Evolutionary conservation across 2,329 filamentous ascomycete genomes (phyloP), one percentile per base, ranked within the genome.

Genomic region (Fusarium guadeloupense): DNA sequence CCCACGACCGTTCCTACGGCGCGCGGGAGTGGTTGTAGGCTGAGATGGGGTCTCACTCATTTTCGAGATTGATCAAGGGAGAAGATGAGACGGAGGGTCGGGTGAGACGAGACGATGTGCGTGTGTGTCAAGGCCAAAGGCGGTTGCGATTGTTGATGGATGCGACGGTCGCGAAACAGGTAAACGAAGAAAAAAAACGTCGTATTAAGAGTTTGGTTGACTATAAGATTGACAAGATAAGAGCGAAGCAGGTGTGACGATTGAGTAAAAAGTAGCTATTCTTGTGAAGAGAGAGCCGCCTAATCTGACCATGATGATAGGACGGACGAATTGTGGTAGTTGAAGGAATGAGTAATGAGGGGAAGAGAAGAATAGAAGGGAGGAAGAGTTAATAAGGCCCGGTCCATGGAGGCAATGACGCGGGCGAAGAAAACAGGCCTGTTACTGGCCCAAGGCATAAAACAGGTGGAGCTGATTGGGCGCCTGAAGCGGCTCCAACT

Each of bases 1-100:
- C 66, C 70, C 77, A 71, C 70, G 80, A 75, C 65, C 78, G 69
- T 75, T 71, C 46, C 74, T 71, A 33, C 75, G 76, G 33, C 76
- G 76, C 33, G 69, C 70, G 25, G 76, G 72, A 40, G 75, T 77
- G 25, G 69, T 68, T 54, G 72, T 74, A 43, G 68, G 56, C 54
- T 74, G 75, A 53, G 69, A 68, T 41, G 70, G 60, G 21, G 66
- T 65, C 52, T 75, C 73, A 62, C 72, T 72, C 75, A 77, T 77
- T 42, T 43, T 67, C 45, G 57, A 52, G 30, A 42, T 49, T 23
- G 35, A 61, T n/a, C n/a, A n/a, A 42, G 40, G 20, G 33, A 41
- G 26, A 31, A 50, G 19, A 45, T 25, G 38, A 25, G 20, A 42
- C n/a, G 20, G 25, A 45, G 39, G 39, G 48, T 44, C 31, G 33